These are phyloP conservation scores for Crithidia fasciculata DNA, from an alignment of 208 protist genomes.

Conservation along the genomic window DNA sequence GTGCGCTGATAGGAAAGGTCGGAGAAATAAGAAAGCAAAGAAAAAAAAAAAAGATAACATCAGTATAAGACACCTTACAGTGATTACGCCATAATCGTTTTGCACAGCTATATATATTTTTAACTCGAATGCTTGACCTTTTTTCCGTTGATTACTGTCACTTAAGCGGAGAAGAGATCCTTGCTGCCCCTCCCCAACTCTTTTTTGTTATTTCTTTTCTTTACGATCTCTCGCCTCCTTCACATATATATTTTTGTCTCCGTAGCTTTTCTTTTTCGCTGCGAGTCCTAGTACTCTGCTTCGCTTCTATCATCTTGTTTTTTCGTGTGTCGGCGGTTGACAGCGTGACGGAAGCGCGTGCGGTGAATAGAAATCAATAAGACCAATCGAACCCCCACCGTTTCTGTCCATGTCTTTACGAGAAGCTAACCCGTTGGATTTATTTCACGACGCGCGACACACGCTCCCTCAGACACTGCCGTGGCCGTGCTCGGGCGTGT, in stretches of 20 bases:
- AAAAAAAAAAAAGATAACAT: too few species aligned
- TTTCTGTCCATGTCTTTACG: background rate
- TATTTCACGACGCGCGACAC: background rate
- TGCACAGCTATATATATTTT: background rate
- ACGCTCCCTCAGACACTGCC: background rate
- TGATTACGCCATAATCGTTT: conserved; percentile 1
- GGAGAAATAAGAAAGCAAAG: background rate
- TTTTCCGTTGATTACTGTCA: conserved; percentile 3
- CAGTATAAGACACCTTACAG: background rate
- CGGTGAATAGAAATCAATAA: background rate
- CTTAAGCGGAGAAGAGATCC: background rate
- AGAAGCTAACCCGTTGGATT: background rate
- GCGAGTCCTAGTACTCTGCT: background rate
- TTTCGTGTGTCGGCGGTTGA: background rate
- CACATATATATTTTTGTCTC: background rate
- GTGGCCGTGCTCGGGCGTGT: background rate
- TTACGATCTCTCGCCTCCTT: background rate
- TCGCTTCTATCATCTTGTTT: conserved; percentile 12
- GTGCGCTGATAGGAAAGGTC: background rate
- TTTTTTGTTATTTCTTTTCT: conserved; percentile 1
- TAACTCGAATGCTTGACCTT: background rate
- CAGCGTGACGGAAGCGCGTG: background rate
- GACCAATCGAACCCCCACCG: background rate
- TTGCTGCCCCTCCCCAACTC: background rate
- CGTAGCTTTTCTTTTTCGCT: background rate